These are phyloP conservation scores for Penicillium angulare DNA, from an alignment of 495 filamentous ascomycete genomes.

Conservation along the genomic window DNA sequence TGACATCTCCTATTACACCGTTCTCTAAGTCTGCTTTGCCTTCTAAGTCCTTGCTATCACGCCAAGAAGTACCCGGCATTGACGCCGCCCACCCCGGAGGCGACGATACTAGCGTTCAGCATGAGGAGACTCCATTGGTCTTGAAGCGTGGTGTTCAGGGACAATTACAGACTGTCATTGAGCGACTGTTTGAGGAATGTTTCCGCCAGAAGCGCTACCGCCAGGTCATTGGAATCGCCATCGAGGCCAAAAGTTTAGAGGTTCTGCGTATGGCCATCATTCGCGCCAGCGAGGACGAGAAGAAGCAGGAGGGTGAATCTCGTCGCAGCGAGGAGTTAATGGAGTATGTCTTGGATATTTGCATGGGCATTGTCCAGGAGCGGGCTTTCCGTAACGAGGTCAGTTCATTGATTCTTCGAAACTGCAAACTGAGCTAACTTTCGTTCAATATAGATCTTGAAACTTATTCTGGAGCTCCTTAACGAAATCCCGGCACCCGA, in stretches of 20 bases:
- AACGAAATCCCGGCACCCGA: constrained; percentile 88
- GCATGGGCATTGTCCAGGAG: constrained; percentile 97
- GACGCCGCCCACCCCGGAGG: constrained; percentile 55
- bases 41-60: constrained; percentile 88
- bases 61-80: constrained; percentile 64
- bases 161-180: constrained; percentile 76
- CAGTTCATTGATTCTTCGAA: constrained; percentile 17
- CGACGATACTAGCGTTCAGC: constrained; percentile 50
- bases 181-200: constrained; percentile 88
- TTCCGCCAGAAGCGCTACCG: constrained; percentile 83
- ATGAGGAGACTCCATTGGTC: constrained; percentile 53
- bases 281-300: constrained; percentile 75
- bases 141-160: constrained; percentile 59
- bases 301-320: constrained; percentile 56
- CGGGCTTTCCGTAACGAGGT: constrained; percentile 78
- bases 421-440: constrained; percentile 15
- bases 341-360: constrained; percentile 94
- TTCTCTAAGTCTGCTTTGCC: constrained; percentile 90
- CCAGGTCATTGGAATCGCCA: constrained; percentile 97
- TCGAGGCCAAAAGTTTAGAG: constrained; percentile 91
- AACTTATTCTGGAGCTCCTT: constrained; percentile 82
- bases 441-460: constrained; percentile 65
- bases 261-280: constrained; percentile 86
- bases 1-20: constrained; percentile 84
- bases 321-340: constrained; percentile 85